Base-by-base conservation (phyloP, 2,329 filamentous ascomycete genomes). In the Clarireedia sp. region DNA sequence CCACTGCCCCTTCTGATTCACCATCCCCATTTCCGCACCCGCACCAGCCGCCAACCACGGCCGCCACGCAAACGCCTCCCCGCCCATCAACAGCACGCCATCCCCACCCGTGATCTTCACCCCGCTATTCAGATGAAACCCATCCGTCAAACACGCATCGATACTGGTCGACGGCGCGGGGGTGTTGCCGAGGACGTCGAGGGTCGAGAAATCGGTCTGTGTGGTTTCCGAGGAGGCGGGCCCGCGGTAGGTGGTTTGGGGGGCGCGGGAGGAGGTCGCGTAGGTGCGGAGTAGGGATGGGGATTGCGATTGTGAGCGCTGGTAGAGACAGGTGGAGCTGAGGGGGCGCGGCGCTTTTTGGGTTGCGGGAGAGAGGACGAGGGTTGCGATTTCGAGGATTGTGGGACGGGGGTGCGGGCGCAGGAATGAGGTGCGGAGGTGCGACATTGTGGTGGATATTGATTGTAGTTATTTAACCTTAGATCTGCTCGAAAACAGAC, bases 41-140 rank as follows among this genome's bases (percentile, higher is more conserved):
- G 23, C 23, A 23, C 67, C 50, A 66, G 71, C 54, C 12, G 5
- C 73, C 3, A 80, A 72, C 90, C 92, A 96, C 4, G 94, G 94
- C 67, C 81, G 76, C 94, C 94, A 99, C 50, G 77, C 73, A 69
- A 96, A 97, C 0, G 86, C 90, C 71, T 97, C 90, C 5, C 92
- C 92, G 41, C 83, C 86, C 1, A 96, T 79, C 5, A 99, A 77
- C 59, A 99, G 69, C 24, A 90, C 80, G 0, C 90, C 92, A 51
- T 82, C 78, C 0, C 86, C 85, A 46, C 81, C 82, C 1, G 75
- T 73, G 1, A 56, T 14, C 17, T 56, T 56, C 14, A 87, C 74
- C 10, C 91, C 90, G 64, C 85, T 95, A 71, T 94, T 87, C 46
- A 99, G 76, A 61, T 87, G 82, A 70, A 99, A 99, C 1, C 94